Conservation (phyloP, 2,329 filamentous ascomycete genomes). For the Beauveria sp. region DNA sequence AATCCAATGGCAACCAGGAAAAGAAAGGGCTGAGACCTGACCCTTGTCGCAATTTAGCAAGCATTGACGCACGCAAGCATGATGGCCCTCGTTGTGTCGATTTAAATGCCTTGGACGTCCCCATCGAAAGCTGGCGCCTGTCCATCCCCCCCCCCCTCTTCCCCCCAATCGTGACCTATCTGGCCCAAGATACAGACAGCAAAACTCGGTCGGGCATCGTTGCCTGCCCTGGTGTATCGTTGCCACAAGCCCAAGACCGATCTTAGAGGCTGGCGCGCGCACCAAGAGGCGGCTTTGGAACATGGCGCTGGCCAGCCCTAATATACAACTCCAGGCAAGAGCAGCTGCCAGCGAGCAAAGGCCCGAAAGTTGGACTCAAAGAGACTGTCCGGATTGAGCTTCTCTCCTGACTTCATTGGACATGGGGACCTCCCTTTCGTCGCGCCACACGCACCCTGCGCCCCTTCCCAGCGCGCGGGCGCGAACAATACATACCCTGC, state of each 20-base stretch:
- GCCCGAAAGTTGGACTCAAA: neutral
- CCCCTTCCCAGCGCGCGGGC: too few relatives aligned
- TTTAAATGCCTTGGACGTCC: neutral
- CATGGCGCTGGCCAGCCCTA: neutral
- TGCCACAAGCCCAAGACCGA: neutral
- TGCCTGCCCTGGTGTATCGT: neutral
- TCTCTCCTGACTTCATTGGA: neutral
- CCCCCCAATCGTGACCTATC: neutral
- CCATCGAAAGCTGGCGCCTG: neutral
- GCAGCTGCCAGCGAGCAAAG: too few relatives aligned
- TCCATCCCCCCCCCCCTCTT: neutral
- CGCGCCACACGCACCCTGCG: too few relatives aligned
- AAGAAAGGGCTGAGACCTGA: neutral
- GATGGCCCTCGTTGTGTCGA: neutral
- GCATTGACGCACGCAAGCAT: neutral
- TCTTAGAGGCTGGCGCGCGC: neutral
- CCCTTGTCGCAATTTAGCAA: neutral
- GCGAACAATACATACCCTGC: too few relatives aligned
- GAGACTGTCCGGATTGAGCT: neutral
- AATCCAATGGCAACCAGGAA: neutral
- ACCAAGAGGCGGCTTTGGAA: neutral
- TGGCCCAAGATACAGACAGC: neutral
- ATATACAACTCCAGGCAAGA: neutral
- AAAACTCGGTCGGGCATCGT: constrained; percentile 1
- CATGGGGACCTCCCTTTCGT: too few relatives aligned